Evolutionary conservation across 2,329 filamentous ascomycete species (phyloP), one percentile per base, ranked within the genome.

Genomic region (Aspergillus aculeatus): DNA sequence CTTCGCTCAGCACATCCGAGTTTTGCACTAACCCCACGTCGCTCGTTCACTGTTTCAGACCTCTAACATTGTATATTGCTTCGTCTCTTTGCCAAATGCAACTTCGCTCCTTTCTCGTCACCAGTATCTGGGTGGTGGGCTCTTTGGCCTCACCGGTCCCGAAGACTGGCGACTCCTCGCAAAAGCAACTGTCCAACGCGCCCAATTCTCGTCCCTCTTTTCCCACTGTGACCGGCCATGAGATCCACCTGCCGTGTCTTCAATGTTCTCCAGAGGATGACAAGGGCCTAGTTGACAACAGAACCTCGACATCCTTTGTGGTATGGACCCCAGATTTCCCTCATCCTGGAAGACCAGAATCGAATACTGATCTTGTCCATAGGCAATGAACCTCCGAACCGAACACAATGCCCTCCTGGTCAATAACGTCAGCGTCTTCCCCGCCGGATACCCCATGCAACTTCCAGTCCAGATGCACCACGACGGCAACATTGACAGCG

Each of bases 221-320:
- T 14, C 53, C 44, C 19, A 14, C 31, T 9, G 53, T 48, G n/a
- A 55, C 53, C 41, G 53, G 53, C n/a, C 53, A 55, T 55, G 53
- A 55, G 41, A 14, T 55, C 41, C 53, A 48, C 35, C n/a, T 55
- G 4, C 53, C 53, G 3, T 47, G 26, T 55, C 38, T 47, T 3
- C 16, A 11, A 11, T 16, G 12, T 9, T 16, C 11, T 23, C 11
- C 23, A 14, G n/a, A 38, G 38, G 10, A 19, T 24, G 16, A 44
- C n/a, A 32, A 21, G 14, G 2, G 31, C 24, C 16, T 9, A 1
- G 14, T 26, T 11, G 51, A 38, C 16, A 26, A 48, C 19, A 12
- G 14, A 9, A 4, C 26, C 23, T 48, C 41, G 11, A 48, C 31
- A 12, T 4, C 53, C 19, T 55, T 47, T 23, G 21, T 48, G 26